phyloP scores from a whole-genome alignment of 2,329 filamentous ascomycete species.

The Talaromyces sp. region DNA sequence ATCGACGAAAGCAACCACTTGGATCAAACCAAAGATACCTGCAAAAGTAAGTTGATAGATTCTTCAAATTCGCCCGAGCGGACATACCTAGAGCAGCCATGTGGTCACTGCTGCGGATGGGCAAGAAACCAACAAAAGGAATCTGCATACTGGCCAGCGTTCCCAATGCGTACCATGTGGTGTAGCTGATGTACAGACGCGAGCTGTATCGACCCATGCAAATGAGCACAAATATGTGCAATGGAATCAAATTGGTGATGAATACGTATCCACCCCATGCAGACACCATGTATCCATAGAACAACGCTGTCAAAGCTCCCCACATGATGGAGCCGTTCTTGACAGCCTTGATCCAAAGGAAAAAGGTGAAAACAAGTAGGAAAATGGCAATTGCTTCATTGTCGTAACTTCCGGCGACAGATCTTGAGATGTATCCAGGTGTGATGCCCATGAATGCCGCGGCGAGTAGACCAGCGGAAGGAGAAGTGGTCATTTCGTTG shows the following conservation, averaged over 20 bases:
- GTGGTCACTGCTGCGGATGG: conserved; percentile 94
- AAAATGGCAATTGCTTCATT: conserved; percentile 99
- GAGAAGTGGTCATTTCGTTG: conserved; percentile 93
- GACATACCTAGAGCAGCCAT: conserved; percentile 86
- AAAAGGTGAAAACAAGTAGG: conserved; percentile 97
- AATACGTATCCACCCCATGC: conserved; percentile 99
- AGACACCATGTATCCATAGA: conserved; percentile 99
- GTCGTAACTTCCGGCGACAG: conserved; percentile 96
- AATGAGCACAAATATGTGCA: conserved; percentile 90
- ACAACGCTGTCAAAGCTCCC: conserved; percentile 89
- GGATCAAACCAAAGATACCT: conserved; percentile 94
- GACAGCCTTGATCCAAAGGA: conserved; percentile 96
- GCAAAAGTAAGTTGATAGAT: conserved; percentile 22
- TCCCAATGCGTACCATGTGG: conserved; percentile 94
- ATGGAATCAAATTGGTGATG: conserved; percentile 93
- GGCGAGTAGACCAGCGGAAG: conserved; percentile 89
- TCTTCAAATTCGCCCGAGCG: background rate
- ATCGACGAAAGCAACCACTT: conserved; percentile 87
- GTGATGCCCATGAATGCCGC: conserved; percentile 97
- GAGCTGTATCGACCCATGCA: conserved; percentile 97
- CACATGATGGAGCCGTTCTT: conserved; percentile 96
- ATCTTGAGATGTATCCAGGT: conserved; percentile 95
- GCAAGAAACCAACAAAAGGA: conserved; percentile 95
- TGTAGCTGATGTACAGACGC: conserved; percentile 92
- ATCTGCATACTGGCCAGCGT: conserved; percentile 99